phyloP scores from a whole-genome alignment of 1,284 basidiomycete genomes.

The Takashimella koratensis region DNA sequence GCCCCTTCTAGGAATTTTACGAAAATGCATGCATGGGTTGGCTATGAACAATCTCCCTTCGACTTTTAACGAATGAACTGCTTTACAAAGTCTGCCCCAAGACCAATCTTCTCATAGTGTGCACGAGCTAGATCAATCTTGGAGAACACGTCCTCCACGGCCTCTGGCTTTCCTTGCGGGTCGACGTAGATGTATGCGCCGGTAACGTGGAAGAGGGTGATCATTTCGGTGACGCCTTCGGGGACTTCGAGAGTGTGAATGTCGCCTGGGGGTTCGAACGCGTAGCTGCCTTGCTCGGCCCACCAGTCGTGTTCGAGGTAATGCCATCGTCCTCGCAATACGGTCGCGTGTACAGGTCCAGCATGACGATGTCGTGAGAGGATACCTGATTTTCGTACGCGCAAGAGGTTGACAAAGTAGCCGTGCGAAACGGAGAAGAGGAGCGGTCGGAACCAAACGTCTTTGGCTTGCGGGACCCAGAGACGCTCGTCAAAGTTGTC shows the following conservation, averaged over 20 bases:
- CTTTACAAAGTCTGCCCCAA: slow-evolving; percentile 22
- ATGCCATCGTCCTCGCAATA: slow-evolving; percentile 20
- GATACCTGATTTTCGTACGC: slow-evolving; percentile 23
- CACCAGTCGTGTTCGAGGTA: slow-evolving; percentile 27
- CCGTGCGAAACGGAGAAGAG: slow-evolving; percentile 21
- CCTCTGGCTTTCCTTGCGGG: slow-evolving; percentile 14
- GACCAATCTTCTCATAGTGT: slow-evolving; percentile 22
- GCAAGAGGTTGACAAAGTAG: slow-evolving; percentile 26
- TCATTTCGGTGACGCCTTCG: slow-evolving; percentile 24
- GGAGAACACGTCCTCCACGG: slow-evolving; percentile 23
- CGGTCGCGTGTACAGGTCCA: slow-evolving; percentile 24
- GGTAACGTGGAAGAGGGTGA: slow-evolving; percentile 25
- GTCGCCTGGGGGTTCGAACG: slow-evolving; percentile 22
- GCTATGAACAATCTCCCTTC: no score
- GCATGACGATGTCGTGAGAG: slow-evolving; percentile 22
- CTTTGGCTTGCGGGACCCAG: slow-evolving; percentile 20
- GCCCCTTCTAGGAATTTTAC: not conserved
- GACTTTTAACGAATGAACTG: slow-evolving; percentile 20
- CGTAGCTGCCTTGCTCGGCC: slow-evolving; percentile 23
- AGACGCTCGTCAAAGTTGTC: slow-evolving; percentile 20
- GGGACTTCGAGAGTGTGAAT: slow-evolving; percentile 24
- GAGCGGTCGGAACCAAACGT: slow-evolving; percentile 23
- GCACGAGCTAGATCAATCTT: slow-evolving; percentile 20
- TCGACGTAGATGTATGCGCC: slow-evolving; percentile 23
- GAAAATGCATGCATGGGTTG: not conserved